A percentile compares a stretch with the other conserved stretches of the same genome.
phyloP scores from a whole-genome alignment of 495 filamentous ascomycete species.

The Penicillium herquei region DNA sequence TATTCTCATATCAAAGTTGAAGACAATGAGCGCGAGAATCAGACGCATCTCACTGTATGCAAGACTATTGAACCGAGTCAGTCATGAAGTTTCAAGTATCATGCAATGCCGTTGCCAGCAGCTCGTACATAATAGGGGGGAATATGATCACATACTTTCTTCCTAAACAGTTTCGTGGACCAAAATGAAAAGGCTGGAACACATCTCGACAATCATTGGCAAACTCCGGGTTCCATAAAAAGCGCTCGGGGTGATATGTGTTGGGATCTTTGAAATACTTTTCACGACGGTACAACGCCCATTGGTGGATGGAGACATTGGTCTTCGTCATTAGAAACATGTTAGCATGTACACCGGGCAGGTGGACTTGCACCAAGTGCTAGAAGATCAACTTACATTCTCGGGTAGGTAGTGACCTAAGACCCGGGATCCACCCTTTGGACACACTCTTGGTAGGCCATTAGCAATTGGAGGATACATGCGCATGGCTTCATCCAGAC shows the following conservation, averaged over 20 bases:
- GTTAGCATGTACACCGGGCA: not conserved
- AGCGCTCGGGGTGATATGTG: conserved; percentile 52
- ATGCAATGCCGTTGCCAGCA: not conserved
- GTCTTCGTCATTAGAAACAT: conserved; percentile 30
- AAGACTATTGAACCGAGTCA: conserved; percentile 22
- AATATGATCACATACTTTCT: conserved; percentile 43
- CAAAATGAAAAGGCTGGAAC: conserved; percentile 55
- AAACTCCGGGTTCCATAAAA: conserved; percentile 33
- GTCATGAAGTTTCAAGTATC: too few relatives aligned
- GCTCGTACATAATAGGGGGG: not conserved
- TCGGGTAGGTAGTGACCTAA: conserved; percentile 42
- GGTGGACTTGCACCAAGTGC: too few relatives aligned
- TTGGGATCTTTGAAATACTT: conserved; percentile 47
- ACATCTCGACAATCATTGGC: conserved; percentile 43
- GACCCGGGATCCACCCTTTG: conserved; percentile 47
- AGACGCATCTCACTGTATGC: conserved; percentile 43
- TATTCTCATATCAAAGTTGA: conserved; percentile 40
- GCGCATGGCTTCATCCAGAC: conserved; percentile 56
- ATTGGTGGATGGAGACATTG: conserved; percentile 47
- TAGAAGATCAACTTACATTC: conserved; percentile 16
- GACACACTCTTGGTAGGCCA: conserved; percentile 44
- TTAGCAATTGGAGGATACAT: conserved; percentile 56
- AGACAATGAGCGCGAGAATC: conserved; percentile 37
- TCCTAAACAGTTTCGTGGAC: conserved; percentile 60
- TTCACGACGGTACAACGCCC: conserved; percentile 42